These are phyloP conservation scores for Fusarium pseudonygamai DNA, from an alignment of 2,329 filamentous ascomycete genomes.

Conservation along the genomic window DNA sequence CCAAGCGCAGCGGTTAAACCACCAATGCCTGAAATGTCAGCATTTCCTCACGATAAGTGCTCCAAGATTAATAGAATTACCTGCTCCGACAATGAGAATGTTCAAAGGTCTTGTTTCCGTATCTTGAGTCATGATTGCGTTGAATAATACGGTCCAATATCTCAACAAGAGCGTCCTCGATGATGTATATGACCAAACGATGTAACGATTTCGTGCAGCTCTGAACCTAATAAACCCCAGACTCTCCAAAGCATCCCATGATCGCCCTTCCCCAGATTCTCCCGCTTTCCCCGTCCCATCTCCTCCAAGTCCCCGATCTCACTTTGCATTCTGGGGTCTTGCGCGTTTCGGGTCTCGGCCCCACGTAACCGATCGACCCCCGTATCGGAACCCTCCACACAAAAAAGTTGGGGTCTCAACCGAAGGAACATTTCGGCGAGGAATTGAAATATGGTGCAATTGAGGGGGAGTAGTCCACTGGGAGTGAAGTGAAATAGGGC, in stretches of 20 bases:
- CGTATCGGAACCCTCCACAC: constrained; percentile 28
- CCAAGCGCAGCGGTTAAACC: constrained; percentile 60
- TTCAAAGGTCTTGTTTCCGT: constrained; percentile 12
- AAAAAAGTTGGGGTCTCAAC: background rate
- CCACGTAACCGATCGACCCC: constrained; percentile 7
- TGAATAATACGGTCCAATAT: background rate
- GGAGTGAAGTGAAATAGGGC: background rate
- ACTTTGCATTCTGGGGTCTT: background rate
- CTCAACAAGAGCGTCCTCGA: background rate
- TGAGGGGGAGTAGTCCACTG: background rate
- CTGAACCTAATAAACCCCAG: background rate
- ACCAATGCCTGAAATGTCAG: constrained; percentile 52
- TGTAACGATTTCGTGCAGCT: background rate
- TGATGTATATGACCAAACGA: background rate
- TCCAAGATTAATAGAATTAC: background rate
- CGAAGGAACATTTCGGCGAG: background rate
- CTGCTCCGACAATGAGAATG: constrained; percentile 38
- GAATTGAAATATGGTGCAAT: background rate
- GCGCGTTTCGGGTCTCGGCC: constrained; percentile 25
- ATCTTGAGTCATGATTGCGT: constrained; percentile 3
- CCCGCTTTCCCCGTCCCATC: background rate
- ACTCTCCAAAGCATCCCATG: background rate
- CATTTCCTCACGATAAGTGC: background rate
- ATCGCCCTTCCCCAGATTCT: background rate
- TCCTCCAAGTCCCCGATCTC: background rate